Evolutionary conservation across 768 basidiomycete genomes (phyloP).

Genomic region (Phylloporus rhodoxanthus): DNA sequence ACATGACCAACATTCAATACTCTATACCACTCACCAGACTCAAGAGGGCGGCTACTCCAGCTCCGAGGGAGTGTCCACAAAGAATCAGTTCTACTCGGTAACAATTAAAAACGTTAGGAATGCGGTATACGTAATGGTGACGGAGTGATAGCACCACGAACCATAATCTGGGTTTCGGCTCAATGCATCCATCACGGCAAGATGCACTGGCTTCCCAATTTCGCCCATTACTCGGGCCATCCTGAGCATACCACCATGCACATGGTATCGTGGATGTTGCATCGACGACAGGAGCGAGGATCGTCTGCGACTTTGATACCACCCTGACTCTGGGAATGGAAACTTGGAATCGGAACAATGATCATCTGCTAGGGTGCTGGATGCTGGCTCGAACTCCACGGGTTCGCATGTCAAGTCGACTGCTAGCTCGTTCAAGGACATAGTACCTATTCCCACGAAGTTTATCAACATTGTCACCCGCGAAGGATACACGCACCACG

Average conservation of each 20-base stretch:
- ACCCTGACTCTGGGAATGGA: slow-evolving; percentile 31
- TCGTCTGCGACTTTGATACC: slow-evolving; percentile 20
- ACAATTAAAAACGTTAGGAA: slow-evolving; percentile 1
- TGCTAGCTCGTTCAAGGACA: slow-evolving; percentile 83
- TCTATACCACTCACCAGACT: slow-evolving; percentile 49
- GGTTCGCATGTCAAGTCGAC: slow-evolving; percentile 81
- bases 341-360: slow-evolving; percentile 30
- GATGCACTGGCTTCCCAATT: slow-evolving; percentile 68
- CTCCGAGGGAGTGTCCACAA: slow-evolving; percentile 80
- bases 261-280: slow-evolving; percentile 43
- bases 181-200: slow-evolving; percentile 67
- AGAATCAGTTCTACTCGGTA: slow-evolving; percentile 54
- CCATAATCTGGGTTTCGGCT: slow-evolving; percentile 66
- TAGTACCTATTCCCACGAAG: slow-evolving; percentile 48
- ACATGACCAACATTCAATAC: neutral
- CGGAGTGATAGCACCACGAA: slow-evolving; percentile 31
- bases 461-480: slow-evolving; percentile 1
- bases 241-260: slow-evolving; percentile 76
- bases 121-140: neutral
- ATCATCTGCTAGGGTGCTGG: slow-evolving; percentile 27
- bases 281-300: slow-evolving; percentile 20
- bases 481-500: slow-evolving; percentile 39
- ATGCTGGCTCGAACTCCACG: slow-evolving; percentile 56
- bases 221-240: slow-evolving; percentile 79
- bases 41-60: slow-evolving; percentile 71